Evolutionary conservation across 768 basidiomycete genomes (phyloP), one percentile per base, ranked within the genome.

Genomic region (Lactarius pseudohatsudake): DNA sequence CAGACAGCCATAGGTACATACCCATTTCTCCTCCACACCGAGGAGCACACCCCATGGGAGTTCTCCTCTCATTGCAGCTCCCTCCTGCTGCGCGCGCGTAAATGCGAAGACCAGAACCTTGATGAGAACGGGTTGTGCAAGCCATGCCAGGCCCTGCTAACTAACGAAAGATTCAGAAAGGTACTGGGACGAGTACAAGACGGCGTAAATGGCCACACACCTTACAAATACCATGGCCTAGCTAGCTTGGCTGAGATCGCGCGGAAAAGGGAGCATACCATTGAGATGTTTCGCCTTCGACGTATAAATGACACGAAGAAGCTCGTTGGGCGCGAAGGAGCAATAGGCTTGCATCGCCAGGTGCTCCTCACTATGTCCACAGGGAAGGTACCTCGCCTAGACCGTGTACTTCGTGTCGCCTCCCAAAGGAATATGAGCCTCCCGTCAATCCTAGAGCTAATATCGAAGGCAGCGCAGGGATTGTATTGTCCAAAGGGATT

Each of bases 401-500:
- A 65, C 4, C 40, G 38, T 1, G 36, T 65, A 1, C 30, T 65
- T 2, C 54, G n/a, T 3, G 54, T 56, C 3, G 50, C 36, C 3
- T 22, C 61, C 4, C 8, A 15, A 2, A 20, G 53, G 2, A 8
- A 45, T 5, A 22, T 7, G 10, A 28, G 28, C 1, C 7, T 32
- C 0, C 18, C 38, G 4, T 30, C 18, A 45, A 28, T 65, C 20
- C 53, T 65, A 2, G 22, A 60, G 16, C 3, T 65, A 4, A 3
- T 57, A 2, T 22, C 22, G 26, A 57, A 61, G 30, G 59, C 59
- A 11, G 38, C 45, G 15, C 28, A 34, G 9, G 54, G 59, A 16
- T 13, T n/a, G 0, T 65, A 65, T 53, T 50, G 38, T 8, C 64
- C 64, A n/a, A 61, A 57, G 30, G n/a, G 59, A 2, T 65, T 57